Percentiles rank a stretch among this genome's conserved stretches.
Evolutionary conservation across 331 rosid genomes (phyloP).

Genomic region (Prunus yedoensis): DNA sequence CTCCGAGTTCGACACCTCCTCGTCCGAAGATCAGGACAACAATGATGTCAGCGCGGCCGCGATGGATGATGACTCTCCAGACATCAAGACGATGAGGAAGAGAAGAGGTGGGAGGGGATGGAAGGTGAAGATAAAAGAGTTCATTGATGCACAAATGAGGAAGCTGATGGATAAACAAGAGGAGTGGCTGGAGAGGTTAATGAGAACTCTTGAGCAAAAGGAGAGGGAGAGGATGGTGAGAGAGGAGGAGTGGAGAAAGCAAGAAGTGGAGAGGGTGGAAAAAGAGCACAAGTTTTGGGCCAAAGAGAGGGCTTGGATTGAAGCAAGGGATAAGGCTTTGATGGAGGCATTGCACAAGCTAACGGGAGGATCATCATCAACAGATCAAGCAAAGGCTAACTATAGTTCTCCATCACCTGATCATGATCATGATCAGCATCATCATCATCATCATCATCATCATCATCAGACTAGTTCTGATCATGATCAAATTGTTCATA

Average conservation of each 20-base stretch:
- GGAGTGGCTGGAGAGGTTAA: slow-evolving; percentile 76
- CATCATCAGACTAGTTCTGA: too few species aligned
- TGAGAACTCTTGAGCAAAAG: slow-evolving; percentile 66
- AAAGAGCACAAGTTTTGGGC: slow-evolving; percentile 83
- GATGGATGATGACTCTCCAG: slow-evolving; percentile 39
- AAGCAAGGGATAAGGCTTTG: slow-evolving; percentile 73
- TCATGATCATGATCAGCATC: slow-evolving; percentile 1
- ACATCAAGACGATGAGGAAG: slow-evolving; percentile 41
- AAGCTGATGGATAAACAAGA: slow-evolving; percentile 90
- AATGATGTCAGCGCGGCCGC: slow-evolving; percentile 38
- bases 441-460: not conserved
- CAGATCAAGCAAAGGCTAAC: not conserved
- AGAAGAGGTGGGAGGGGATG: slow-evolving; percentile 44
- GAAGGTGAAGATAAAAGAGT: slow-evolving; percentile 72
- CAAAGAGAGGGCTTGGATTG: slow-evolving; percentile 86
- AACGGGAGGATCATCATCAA: slow-evolving; percentile 36
- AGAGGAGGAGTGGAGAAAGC: slow-evolving; percentile 86
- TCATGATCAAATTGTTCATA: slow-evolving; percentile 1
- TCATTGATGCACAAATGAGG: slow-evolving; percentile 79
- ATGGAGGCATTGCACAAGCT: slow-evolving; percentile 74
- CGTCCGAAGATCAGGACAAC: slow-evolving; percentile 47
- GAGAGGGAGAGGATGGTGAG: slow-evolving; percentile 72
- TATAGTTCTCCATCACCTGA: slow-evolving; percentile 6
- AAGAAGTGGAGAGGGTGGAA: slow-evolving; percentile 60
- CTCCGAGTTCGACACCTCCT: slow-evolving; percentile 65